phyloP scores from a whole-genome alignment of 805 yeast species.

The Kuraishia capsulata region DNA sequence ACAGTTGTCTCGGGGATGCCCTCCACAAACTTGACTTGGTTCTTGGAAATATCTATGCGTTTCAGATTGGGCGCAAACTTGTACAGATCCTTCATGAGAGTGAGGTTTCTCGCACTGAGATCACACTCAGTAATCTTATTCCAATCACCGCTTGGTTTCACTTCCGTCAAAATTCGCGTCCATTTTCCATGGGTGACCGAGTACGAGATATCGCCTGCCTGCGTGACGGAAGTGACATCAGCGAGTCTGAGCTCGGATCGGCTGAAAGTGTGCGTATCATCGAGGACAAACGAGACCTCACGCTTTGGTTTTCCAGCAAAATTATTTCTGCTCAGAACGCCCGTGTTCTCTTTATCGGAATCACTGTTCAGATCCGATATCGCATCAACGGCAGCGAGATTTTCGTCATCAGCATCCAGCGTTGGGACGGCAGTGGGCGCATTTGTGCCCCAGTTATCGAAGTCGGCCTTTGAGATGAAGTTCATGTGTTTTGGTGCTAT shows the following conservation, averaged over 20 bases:
- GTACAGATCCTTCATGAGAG: constrained; percentile 32
- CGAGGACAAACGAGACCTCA: neutral
- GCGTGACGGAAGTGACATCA: constrained; percentile 27
- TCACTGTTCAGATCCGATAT: constrained; percentile 10
- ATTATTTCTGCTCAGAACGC: neutral
- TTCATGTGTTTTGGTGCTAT: neutral
- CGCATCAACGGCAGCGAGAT: constrained; percentile 11
- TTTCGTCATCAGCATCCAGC: constrained; percentile 6
- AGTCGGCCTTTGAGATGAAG: neutral
- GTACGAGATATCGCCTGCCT: constrained; percentile 32
- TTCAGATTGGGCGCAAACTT: constrained; percentile 33
- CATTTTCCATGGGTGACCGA: constrained; percentile 33
- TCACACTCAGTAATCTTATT: constrained; percentile 26
- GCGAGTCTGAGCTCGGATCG: constrained; percentile 3
- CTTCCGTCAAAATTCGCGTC: constrained; percentile 36
- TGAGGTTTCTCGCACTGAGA: constrained; percentile 23
- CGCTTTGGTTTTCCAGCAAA: neutral
- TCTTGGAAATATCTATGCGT: constrained; percentile 30
- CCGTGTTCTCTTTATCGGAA: neutral
- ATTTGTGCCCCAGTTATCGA: neutral
- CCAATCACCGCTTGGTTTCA: constrained; percentile 34
- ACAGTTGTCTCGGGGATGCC: constrained; percentile 35
- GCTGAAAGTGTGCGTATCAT: constrained; percentile 2
- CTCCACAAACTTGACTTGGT: constrained; percentile 30
- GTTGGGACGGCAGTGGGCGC: neutral